Conservation (phyloP, 139 green algal species). For the Coelastrella sp. region DNA sequence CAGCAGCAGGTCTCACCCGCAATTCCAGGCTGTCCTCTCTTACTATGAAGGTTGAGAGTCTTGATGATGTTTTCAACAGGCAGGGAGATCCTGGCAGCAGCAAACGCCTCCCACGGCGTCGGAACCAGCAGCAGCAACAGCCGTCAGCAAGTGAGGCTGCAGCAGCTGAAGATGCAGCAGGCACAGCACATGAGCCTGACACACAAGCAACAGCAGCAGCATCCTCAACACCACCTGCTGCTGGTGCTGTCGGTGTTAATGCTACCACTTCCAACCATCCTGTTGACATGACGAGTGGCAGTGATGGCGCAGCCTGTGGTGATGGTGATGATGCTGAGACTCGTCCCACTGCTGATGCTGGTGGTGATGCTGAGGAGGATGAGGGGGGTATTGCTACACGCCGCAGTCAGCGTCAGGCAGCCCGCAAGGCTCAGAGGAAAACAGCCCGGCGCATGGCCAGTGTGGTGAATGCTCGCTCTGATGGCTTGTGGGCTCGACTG, state of each 20-base stretch:
- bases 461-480: conserved; percentile 24
- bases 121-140: background rate
- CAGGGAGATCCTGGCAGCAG: background rate
- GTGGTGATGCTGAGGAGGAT: background rate
- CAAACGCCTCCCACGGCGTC: background rate
- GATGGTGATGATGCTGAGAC: conserved; percentile 7
- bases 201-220: background rate
- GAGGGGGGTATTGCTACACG: background rate
- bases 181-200: background rate
- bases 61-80: no score
- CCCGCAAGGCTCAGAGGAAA: conserved; percentile 15
- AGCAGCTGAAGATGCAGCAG: background rate
- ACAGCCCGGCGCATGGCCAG: conserved; percentile 20
- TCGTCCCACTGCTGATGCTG: no score
- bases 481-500: conserved; percentile 30
- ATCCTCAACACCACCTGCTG: background rate
- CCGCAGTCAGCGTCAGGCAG: conserved; percentile 35
- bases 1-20: conserved; percentile 3
- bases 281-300: background rate
- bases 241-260: background rate
- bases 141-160: background rate
- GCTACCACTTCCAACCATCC: background rate
- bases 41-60: no score
- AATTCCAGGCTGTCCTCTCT: no score
- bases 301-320: background rate